Evolutionary conservation across 2,329 filamentous ascomycete genomes (phyloP).

Genomic region (Cercospora janseana): DNA sequence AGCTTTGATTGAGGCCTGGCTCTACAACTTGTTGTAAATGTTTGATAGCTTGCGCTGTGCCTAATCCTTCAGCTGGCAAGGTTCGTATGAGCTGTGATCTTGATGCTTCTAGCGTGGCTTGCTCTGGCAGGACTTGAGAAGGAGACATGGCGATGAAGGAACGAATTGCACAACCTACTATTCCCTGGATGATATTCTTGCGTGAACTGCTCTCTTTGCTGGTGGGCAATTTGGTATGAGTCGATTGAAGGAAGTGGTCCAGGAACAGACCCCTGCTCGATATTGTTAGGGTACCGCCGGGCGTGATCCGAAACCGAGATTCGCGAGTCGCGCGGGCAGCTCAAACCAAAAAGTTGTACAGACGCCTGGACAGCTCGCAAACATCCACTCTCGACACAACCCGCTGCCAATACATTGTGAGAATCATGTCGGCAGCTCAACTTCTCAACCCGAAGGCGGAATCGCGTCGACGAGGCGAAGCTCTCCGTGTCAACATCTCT

Average conservation of each 20-base stretch:
- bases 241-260: not conserved
- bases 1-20: slow-evolving; percentile 61
- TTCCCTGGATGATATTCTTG: not conserved
- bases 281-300: not conserved
- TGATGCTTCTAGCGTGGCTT: slow-evolving; percentile 33
- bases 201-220: too few relatives aligned
- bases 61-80: slow-evolving; percentile 45
- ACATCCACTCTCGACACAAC: not conserved
- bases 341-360: slow-evolving; percentile 13
- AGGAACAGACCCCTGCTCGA: not conserved
- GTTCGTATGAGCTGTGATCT: slow-evolving; percentile 38
- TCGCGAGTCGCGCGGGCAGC: slow-evolving; percentile 8
- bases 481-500: slow-evolving; percentile 92
- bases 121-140: slow-evolving; percentile 38
- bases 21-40: slow-evolving; percentile 50
- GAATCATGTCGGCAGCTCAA: slow-evolving; percentile 87
- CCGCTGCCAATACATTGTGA: slow-evolving; percentile 2
- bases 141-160: not conserved
- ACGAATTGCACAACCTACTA: not conserved
- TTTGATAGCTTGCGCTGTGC: slow-evolving; percentile 42
- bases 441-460: slow-evolving; percentile 98
- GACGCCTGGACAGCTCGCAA: not conserved
- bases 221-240: too few relatives aligned
- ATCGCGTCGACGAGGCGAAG: slow-evolving; percentile 95
- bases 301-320: not conserved